Conservation (phyloP, 306 rosid genomes). For the Crotalaria pallida region DNA sequence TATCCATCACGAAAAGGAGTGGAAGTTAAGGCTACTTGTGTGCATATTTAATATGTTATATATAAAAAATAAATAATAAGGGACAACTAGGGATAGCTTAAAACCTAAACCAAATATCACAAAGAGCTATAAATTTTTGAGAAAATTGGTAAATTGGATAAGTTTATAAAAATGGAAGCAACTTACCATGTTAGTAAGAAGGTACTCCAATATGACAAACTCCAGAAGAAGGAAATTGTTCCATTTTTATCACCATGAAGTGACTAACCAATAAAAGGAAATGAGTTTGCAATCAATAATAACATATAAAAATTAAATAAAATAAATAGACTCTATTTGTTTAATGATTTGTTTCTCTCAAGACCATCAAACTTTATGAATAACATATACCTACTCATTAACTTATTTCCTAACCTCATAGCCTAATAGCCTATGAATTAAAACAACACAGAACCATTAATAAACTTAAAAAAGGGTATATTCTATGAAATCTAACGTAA, state of each 20-base stretch:
- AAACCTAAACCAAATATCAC: not conserved
- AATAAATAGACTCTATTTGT: not conserved
- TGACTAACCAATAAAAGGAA: conserved; percentile 30
- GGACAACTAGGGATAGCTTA: not conserved
- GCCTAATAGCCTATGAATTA: not conserved
- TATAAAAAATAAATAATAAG: not conserved
- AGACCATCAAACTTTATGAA: not conserved
- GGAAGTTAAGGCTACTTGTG: too few species aligned
- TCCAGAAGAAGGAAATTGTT: conserved; percentile 83
- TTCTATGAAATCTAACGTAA: not conserved
- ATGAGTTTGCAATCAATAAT: conserved; percentile 2
- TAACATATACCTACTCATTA: not conserved
- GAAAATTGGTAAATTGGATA: not conserved
- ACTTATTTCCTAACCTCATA: not conserved
- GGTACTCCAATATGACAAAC: conserved; percentile 95
- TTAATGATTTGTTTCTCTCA: not conserved
- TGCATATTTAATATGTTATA: not conserved
- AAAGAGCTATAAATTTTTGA: not conserved
- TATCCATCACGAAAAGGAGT: not conserved
- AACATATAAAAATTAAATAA: not conserved
- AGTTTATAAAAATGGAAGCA: not conserved
- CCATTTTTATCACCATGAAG: conserved; percentile 22
- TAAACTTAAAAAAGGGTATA: not conserved
- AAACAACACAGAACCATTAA: not conserved
- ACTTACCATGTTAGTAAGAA: conserved; percentile 86